phyloP scores from a whole-genome alignment of 1,284 basidiomycete species.

The Cutaneotrichosporon arboriforme region DNA sequence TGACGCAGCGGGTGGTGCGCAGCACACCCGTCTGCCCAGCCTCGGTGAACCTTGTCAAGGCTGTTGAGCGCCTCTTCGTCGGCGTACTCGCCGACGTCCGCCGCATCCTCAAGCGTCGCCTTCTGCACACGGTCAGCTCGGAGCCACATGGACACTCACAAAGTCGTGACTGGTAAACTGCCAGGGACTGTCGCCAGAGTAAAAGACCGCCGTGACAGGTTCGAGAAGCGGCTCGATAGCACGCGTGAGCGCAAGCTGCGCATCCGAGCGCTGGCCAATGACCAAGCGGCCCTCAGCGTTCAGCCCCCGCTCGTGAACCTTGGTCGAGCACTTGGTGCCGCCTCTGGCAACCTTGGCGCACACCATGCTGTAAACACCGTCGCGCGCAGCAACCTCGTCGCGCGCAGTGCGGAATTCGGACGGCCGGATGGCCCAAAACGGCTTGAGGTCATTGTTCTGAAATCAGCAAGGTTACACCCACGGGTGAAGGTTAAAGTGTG shows the following conservation, averaged over 20 bases:
- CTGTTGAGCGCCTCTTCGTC: constrained; percentile 8
- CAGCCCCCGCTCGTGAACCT: constrained; percentile 26
- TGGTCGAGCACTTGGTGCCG: constrained; percentile 20
- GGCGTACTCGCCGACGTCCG: constrained; percentile 40
- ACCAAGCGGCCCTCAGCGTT: constrained; percentile 30
- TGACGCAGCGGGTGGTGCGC: constrained; percentile 38
- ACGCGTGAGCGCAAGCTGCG: constrained; percentile 27
- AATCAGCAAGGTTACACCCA: background rate
- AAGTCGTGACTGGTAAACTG: constrained; percentile 46
- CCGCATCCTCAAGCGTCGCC: constrained; percentile 32
- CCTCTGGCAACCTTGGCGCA: constrained; percentile 20
- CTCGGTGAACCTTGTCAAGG: constrained; percentile 37
- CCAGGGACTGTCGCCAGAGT: constrained; percentile 43
- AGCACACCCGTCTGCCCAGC: constrained; percentile 44
- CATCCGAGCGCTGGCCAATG: constrained; percentile 28
- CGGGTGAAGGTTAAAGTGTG: no score
- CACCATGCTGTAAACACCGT: constrained; percentile 41
- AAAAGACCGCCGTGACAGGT: constrained; percentile 36
- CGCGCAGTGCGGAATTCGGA: constrained; percentile 20
- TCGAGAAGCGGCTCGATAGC: constrained; percentile 30
- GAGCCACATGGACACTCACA: constrained; percentile 23
- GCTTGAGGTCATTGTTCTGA: constrained; percentile 42
- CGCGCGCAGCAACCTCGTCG: constrained; percentile 18
- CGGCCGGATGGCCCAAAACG: constrained; percentile 39
- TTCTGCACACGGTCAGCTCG: constrained; percentile 20